Base-by-base conservation (phyloP, 2,329 filamentous ascomycete species). In the Ascochyta pisi region DNA sequence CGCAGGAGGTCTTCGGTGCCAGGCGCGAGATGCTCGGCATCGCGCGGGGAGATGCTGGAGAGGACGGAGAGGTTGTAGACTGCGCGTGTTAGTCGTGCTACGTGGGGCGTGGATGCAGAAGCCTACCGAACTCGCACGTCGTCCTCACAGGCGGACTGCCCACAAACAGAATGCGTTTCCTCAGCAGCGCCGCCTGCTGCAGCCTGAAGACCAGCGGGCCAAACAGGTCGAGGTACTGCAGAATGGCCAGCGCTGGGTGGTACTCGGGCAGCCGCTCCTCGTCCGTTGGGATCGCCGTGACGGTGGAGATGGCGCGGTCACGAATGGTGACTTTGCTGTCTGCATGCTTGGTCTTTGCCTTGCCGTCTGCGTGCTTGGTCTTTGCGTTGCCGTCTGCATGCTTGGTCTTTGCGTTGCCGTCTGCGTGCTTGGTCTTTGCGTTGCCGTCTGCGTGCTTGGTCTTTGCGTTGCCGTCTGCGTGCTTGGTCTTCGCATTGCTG, bases 11-110 rank as follows among this genome's bases (percentile, higher is more conserved):
- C 82, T 24, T 86, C 81, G 3, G 85, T 82, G 24, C 82, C 81
- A 0, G 84, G 74, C 19, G 88, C 85, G n/a, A 96, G 81, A 13
- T 89, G 78, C 47, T 92, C 86, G 54, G 84, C 82, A 39, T 92
- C 84, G 27, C 89, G 86, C 34, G 88, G 82, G 26, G 95, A 92
- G 39, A 98, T 89, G 65, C 92, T 96, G 40, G 93, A 92, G 31
- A 99, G 82, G 50, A 98, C 84, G n/a, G 94, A 97, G 47, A 98
- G 85, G 73, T 95, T 87, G 77, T 98, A 99, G 60, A 98, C 95
- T 94, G 61, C 16, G 22, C 6, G 27, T 13, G 33, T 58, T 23
- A 60, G 67, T 46, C 22, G 43, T 16, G 6, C 9, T 29, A 10
- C 2, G 22, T 39, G 35, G 4, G 34, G 12, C 19, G 3, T n/a